Conservation (phyloP, 306 rosid genomes). For the Pueraria montana region DNA sequence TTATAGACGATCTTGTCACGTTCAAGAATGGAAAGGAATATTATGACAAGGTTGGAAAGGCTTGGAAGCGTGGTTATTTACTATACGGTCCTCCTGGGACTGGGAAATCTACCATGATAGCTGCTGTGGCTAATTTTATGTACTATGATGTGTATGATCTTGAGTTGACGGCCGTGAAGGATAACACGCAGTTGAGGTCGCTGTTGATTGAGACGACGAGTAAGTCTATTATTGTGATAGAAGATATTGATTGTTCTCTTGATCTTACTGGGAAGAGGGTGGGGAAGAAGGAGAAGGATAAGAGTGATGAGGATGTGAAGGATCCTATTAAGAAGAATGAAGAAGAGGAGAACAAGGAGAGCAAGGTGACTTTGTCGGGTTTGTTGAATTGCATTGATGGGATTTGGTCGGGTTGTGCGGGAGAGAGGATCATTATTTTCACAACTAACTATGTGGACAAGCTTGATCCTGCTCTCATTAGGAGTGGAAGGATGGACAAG, state of each 20-base stretch:
- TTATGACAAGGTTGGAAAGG: slow-evolving; percentile 6
- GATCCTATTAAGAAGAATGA: neutral
- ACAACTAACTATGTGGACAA: slow-evolving; percentile 1
- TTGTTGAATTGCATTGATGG: slow-evolving; percentile 30
- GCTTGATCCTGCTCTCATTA: slow-evolving; percentile 21
- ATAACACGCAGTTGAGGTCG: neutral
- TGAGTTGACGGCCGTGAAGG: neutral
- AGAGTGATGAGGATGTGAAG: neutral
- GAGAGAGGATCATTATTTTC: slow-evolving; percentile 10
- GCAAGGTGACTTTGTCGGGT: slow-evolving; percentile 25
- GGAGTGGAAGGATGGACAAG: slow-evolving; percentile 20
- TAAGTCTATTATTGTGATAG: slow-evolving; percentile 16
- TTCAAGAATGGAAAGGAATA: slow-evolving; percentile 11
- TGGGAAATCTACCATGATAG: slow-evolving; percentile 10
- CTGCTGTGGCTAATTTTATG: slow-evolving; percentile 1
- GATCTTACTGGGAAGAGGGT: slow-evolving; percentile 18
- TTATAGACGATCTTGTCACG: neutral
- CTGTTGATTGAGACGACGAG: slow-evolving; percentile 1
- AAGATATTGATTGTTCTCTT: slow-evolving; percentile 17
- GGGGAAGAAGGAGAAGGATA: neutral
- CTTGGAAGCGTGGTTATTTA: slow-evolving; percentile 23
- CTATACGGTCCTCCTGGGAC: neutral
- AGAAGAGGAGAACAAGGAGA: neutral
- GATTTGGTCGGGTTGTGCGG: slow-evolving; percentile 13
- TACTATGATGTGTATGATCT: slow-evolving; percentile 24